A percentile compares a stretch with the other conserved stretches of the same genome.
Evolutionary conservation across 2,329 filamentous ascomycete species (phyloP).

Genomic region (Pyrenochaeta sp.): DNA sequence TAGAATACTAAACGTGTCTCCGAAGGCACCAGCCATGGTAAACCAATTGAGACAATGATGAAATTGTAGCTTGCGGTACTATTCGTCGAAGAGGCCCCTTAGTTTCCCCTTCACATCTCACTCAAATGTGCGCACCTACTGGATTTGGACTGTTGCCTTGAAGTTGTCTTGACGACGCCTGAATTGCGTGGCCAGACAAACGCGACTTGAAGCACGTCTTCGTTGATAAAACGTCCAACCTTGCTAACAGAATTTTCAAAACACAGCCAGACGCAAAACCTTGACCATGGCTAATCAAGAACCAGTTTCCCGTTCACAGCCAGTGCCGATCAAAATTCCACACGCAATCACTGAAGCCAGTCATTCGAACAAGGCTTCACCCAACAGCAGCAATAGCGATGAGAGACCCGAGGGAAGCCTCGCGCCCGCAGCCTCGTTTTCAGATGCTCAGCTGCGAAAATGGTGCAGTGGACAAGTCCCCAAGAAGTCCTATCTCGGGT

Average conservation of each 20-base stretch:
- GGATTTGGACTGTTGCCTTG: slow-evolving; percentile 3
- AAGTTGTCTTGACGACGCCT: not conserved
- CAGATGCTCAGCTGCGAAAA: slow-evolving; percentile 1
- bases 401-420: not conserved
- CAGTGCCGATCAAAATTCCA: not conserved
- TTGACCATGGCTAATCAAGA: not conserved
- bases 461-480: slow-evolving; percentile 15
- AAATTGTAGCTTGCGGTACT: too few relatives aligned
- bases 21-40: too few relatives aligned
- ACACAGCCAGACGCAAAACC: not conserved
- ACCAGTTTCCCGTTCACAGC: not conserved
- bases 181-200: not conserved
- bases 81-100: too few relatives aligned
- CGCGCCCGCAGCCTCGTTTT: not conserved
- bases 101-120: not conserved
- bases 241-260: too few relatives aligned
- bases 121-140: not conserved
- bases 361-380: not conserved
- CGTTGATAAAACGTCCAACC: not conserved
- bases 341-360: not conserved
- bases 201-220: not conserved
- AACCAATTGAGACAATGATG: too few relatives aligned
- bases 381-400: not conserved
- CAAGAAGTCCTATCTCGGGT: slow-evolving; percentile 4
- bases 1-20: too few relatives aligned